Evolutionary conservation across 83 land plant genomes (phyloP).

Genomic region (Picea engelmannii): DNA sequence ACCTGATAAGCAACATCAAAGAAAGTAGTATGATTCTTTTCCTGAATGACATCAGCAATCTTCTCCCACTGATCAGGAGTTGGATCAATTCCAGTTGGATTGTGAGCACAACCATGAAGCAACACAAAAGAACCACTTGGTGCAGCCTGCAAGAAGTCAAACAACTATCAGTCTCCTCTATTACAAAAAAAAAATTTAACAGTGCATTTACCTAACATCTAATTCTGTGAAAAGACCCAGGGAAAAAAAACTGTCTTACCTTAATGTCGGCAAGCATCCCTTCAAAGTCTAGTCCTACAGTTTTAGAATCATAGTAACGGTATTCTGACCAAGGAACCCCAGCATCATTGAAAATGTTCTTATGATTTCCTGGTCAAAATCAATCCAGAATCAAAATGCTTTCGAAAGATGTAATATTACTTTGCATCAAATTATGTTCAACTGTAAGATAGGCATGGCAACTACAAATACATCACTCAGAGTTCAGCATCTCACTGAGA

Average conservation of each 20-base stretch:
- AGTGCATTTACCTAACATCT: no score
- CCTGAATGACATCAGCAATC: conserved; percentile 87
- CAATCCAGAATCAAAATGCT: not conserved
- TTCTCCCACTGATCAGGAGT: conserved; percentile 94
- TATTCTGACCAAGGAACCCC: conserved; percentile 98
- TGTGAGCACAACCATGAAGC: conserved; percentile 99
- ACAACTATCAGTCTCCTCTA: not conserved
- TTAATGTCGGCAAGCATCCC: conserved; percentile 95
- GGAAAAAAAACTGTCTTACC: conserved; percentile 31
- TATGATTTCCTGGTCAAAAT: conserved; percentile 82
- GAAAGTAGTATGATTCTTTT: conserved; percentile 86
- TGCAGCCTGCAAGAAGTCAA: conserved; percentile 61
- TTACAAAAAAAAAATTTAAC: not conserved
- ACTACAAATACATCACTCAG: not conserved
- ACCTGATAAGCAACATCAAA: conserved; percentile 89
- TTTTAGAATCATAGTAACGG: conserved; percentile 90
- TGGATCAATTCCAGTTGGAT: conserved; percentile 99
- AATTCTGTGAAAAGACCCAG: no score
- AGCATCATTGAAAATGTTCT: conserved; percentile 96
- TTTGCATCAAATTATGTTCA: not conserved
- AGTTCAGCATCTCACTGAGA: conserved; percentile 19
- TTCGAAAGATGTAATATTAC: no score
- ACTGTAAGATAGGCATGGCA: not conserved
- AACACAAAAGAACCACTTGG: conserved; percentile 89
- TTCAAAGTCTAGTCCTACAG: conserved; percentile 94